These are phyloP conservation scores for Ceratobasidium sp. DNA, from an alignment of 1,284 basidiomycete species.

Conservation along the genomic window DNA sequence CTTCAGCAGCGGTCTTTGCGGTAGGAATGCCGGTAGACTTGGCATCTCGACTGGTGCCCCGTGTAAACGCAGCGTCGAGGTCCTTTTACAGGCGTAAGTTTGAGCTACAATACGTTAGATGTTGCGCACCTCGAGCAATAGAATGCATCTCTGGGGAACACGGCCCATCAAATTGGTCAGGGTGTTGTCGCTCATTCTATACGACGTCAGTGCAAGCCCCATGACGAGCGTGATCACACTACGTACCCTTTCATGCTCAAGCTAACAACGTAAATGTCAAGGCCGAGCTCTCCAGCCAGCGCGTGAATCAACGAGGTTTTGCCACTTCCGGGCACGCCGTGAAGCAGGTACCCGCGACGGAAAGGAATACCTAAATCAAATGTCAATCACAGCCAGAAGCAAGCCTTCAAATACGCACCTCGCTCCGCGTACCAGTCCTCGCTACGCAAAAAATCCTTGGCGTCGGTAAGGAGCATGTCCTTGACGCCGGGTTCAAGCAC, in stretches of 20 bases:
- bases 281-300: slow-evolving; percentile 80
- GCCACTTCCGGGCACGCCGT: slow-evolving; percentile 58
- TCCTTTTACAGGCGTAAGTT: slow-evolving; percentile 46
- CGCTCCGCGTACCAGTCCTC: slow-evolving; percentile 88
- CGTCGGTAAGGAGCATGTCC: slow-evolving; percentile 83
- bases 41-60: slow-evolving; percentile 77
- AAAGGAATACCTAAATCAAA: slow-evolving; percentile 56
- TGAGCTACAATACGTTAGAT: background rate
- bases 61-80: slow-evolving; percentile 84
- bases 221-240: background rate
- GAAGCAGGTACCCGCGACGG: slow-evolving; percentile 45
- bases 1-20: slow-evolving; percentile 49
- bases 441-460: slow-evolving; percentile 79
- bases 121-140: slow-evolving; percentile 73
- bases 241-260: slow-evolving; percentile 80
- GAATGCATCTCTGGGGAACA: slow-evolving; percentile 80
- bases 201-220: background rate
- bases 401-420: slow-evolving; percentile 60
- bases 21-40: slow-evolving; percentile 74
- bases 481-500: slow-evolving; percentile 84
- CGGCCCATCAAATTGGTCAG: slow-evolving; percentile 80
- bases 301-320: slow-evolving; percentile 78
- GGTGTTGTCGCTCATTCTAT: slow-evolving; percentile 85
- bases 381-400: slow-evolving; percentile 58
- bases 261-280: slow-evolving; percentile 87